Percentiles rank a stretch among this genome's conserved stretches.
Conservation (phyloP, 371 early-diverging fungal genomes). For the Rhizopus microsporus region DNA sequence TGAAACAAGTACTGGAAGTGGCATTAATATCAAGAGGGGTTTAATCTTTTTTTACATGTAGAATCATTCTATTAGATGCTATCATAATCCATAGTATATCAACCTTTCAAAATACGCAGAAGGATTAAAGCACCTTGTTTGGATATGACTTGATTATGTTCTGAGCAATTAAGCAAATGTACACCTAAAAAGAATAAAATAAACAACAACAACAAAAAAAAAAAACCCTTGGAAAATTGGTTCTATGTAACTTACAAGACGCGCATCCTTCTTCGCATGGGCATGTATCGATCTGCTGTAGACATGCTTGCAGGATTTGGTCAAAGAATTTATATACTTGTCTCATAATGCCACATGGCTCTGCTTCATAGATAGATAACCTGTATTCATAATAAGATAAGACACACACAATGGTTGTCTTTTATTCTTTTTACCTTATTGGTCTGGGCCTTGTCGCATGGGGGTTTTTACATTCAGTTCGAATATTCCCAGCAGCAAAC, state of each 20-base stretch:
- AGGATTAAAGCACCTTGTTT: conserved; percentile 43
- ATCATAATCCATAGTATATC: no score
- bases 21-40: no score
- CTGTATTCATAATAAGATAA: conserved; percentile 8
- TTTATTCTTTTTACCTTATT: conserved; percentile 15
- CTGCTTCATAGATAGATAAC: conserved; percentile 43
- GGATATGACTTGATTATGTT: conserved; percentile 41
- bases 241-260: conserved; percentile 29
- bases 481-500: conserved; percentile 25
- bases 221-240: background rate
- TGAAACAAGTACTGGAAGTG: no score
- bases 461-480: conserved; percentile 55
- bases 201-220: conserved; percentile 1
- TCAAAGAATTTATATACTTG: conserved; percentile 43
- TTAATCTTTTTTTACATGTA: no score
- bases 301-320: conserved; percentile 21
- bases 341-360: conserved; percentile 37
- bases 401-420: background rate
- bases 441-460: conserved; percentile 43
- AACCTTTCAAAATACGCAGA: conserved; percentile 18
- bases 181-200: conserved; percentile 29
- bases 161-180: conserved; percentile 40
- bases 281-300: conserved; percentile 35
- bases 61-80: no score
- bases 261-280: conserved; percentile 46